Conservation (phyloP, 2,329 filamentous ascomycete genomes). For the Verticillium nonalfalfae region DNA sequence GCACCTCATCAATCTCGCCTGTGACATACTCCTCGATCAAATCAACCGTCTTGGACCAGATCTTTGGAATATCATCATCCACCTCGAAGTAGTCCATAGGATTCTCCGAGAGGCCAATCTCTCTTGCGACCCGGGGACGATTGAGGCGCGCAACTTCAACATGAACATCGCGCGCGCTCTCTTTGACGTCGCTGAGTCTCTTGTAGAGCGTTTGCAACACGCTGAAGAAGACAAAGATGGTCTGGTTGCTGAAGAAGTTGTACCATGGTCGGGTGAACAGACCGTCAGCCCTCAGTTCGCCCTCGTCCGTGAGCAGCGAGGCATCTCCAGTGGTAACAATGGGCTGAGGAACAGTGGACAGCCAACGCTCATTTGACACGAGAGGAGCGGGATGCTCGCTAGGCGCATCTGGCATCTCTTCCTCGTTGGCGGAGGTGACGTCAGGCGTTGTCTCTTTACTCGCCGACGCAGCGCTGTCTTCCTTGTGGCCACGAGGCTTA, state of each 20-base stretch:
- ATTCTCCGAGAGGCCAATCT: constrained; percentile 79
- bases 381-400: constrained; percentile 56
- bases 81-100: constrained; percentile 69
- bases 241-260: constrained; percentile 87
- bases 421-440: constrained; percentile 68
- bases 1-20: constrained; percentile 72
- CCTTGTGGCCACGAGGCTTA: constrained; percentile 65
- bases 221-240: constrained; percentile 90
- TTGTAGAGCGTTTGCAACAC: constrained; percentile 89
- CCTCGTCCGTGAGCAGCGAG: constrained; percentile 50
- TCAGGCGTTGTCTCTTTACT: constrained; percentile 91
- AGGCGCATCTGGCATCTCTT: constrained; percentile 60
- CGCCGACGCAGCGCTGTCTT: constrained; percentile 68
- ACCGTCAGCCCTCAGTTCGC: constrained; percentile 67
- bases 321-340: constrained; percentile 48
- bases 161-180: constrained; percentile 65
- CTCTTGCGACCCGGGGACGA: constrained; percentile 71
- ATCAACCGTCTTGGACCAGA: constrained; percentile 79
- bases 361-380: constrained; percentile 56
- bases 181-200: constrained; percentile 77
- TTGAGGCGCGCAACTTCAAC: constrained; percentile 69
- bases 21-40: constrained; percentile 83
- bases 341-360: constrained; percentile 54
- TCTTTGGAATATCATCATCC: constrained; percentile 55
- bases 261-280: constrained; percentile 75